phyloP scores from a whole-genome alignment of 2,329 filamentous ascomycete species.

The Trichoderma sp. region DNA sequence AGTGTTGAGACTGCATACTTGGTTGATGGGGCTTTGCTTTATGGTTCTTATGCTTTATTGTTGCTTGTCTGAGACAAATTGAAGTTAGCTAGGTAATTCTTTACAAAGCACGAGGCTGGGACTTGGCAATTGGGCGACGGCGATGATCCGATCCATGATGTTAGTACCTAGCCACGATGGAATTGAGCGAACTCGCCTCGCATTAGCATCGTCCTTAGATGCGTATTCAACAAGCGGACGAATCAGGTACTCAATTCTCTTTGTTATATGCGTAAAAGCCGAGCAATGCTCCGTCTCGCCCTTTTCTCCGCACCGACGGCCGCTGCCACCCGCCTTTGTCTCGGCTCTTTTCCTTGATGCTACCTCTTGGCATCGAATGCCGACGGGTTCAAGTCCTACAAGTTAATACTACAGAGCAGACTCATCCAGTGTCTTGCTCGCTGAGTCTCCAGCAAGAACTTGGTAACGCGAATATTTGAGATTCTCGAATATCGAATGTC shows the following conservation, averaged over 20 bases:
- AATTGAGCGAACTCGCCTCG: neutral
- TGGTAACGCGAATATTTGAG: neutral
- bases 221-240: neutral
- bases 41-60: neutral
- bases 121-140: neutral
- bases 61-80: neutral
- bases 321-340: neutral
- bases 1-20: neutral
- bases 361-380: slow-evolving; percentile 9
- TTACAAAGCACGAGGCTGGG: neutral
- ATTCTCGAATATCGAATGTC: neutral
- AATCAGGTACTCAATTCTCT: neutral
- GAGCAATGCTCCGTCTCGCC: neutral
- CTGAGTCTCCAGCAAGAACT: neutral
- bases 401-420: neutral
- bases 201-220: neutral
- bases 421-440: neutral
- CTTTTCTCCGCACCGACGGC: neutral
- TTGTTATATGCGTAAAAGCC: neutral
- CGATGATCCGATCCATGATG: neutral
- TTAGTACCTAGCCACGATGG: neutral
- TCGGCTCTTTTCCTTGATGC: neutral
- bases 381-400: neutral
- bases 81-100: neutral
- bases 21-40: neutral